Conservation (phyloP, 2,329 filamentous ascomycete species). For the Cadophora sp. region DNA sequence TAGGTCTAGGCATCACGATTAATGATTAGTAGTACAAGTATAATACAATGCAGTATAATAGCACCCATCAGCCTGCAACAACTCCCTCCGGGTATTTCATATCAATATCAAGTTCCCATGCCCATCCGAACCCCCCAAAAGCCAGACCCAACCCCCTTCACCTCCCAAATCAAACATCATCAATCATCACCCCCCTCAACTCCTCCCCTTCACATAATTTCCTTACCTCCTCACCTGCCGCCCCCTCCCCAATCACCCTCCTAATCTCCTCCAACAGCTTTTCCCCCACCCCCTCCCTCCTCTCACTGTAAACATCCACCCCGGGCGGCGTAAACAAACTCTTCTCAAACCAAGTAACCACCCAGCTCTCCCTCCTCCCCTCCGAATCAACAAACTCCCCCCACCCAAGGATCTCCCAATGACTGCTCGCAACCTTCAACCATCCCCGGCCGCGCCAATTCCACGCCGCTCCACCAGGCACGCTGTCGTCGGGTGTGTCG, state of each 20-base stretch:
- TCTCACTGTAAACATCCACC: constrained; percentile 77
- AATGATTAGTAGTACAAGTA: constrained; percentile 19
- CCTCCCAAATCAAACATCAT: background rate
- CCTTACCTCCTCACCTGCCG: constrained; percentile 57
- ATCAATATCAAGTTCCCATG: background rate
- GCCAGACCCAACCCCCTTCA: background rate
- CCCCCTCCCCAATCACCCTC: constrained; percentile 57
- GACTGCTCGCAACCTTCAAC: constrained; percentile 73
- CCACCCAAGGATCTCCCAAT: constrained; percentile 85
- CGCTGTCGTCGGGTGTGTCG: constrained; percentile 55
- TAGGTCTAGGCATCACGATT: constrained; percentile 35
- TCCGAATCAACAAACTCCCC: constrained; percentile 53
- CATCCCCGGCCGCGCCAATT: constrained; percentile 81
- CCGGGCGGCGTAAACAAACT: constrained; percentile 86
- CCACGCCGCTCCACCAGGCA: constrained; percentile 54
- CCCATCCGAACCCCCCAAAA: background rate
- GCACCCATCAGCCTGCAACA: background rate
- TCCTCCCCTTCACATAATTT: constrained; percentile 55
- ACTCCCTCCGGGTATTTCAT: constrained; percentile 3
- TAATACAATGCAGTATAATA: background rate
- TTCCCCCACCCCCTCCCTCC: constrained; percentile 63
- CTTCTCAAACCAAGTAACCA: constrained; percentile 83
- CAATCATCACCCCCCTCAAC: constrained; percentile 51
- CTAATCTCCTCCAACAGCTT: constrained; percentile 63
- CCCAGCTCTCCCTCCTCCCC: constrained; percentile 64